phyloP scores from a whole-genome alignment of 2,329 filamentous ascomycete genomes.

The Rhynchosporium agropyri region DNA sequence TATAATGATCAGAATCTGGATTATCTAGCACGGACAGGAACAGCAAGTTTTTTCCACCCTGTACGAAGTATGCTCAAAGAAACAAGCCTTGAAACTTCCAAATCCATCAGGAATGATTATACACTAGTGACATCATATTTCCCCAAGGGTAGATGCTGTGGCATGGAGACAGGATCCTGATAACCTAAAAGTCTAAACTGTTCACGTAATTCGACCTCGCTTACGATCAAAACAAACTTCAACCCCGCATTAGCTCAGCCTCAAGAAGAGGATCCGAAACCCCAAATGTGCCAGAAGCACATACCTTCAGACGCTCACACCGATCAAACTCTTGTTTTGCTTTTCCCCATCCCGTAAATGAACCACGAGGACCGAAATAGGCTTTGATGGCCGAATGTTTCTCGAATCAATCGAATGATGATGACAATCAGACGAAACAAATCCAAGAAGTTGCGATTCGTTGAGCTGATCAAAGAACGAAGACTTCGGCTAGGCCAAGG shows the following conservation, averaged over 20 bases:
- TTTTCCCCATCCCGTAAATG: not conserved
- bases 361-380: not conserved
- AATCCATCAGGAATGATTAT: too few relatives aligned
- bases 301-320: conserved; percentile 8
- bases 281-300: conserved; percentile 1
- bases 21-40: too few relatives aligned
- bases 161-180: too few relatives aligned
- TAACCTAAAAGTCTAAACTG: not conserved
- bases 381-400: not conserved
- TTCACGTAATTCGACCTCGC: conserved; percentile 8
- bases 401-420: not conserved
- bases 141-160: not conserved
- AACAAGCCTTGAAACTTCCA: too few relatives aligned
- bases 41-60: too few relatives aligned
- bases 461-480: not conserved
- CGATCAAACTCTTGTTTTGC: not conserved
- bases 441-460: not conserved
- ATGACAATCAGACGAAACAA: not conserved
- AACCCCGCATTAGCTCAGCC: conserved; percentile 1
- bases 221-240: not conserved
- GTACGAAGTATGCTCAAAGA: too few relatives aligned
- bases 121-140: too few relatives aligned
- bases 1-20: too few relatives aligned
- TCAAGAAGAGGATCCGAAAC: conserved; percentile 4
- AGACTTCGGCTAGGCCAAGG: not conserved